Conservation (phyloP, 495 filamentous ascomycete species). For the Penicillium salamii region DNA sequence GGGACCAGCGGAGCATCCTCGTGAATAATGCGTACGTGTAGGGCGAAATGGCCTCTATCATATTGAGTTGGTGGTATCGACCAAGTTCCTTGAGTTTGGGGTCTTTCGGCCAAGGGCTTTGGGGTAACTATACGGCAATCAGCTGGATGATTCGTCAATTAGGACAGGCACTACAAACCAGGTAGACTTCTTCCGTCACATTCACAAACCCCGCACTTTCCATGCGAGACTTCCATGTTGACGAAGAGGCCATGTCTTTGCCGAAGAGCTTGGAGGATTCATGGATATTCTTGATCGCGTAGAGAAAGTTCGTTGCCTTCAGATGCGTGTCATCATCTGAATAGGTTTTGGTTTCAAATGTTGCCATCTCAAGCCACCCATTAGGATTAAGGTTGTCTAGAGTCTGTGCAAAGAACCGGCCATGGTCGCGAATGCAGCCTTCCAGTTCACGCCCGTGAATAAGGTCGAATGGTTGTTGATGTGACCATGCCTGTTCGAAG, state of each 20-base stretch:
- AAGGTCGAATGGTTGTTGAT: constrained; percentile 54
- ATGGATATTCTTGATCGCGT: constrained; percentile 32
- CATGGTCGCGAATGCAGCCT: constrained; percentile 58
- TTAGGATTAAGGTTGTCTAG: constrained; percentile 53
- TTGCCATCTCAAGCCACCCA: constrained; percentile 60
- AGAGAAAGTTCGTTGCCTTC: constrained; percentile 30
- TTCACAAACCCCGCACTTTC: constrained; percentile 55
- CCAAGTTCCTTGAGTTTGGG: constrained; percentile 51
- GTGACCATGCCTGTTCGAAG: constrained; percentile 57
- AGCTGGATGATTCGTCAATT: background rate
- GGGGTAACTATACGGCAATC: constrained; percentile 32
- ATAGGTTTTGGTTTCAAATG: constrained; percentile 47
- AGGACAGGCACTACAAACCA: constrained; percentile 26
- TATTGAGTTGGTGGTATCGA: constrained; percentile 43
- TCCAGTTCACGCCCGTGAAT: constrained; percentile 60
- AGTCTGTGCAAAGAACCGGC: constrained; percentile 46
- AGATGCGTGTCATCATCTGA: constrained; percentile 55
- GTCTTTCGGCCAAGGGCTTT: constrained; percentile 53
- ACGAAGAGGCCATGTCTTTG: constrained; percentile 33
- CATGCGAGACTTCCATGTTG: constrained; percentile 44
- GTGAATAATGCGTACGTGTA: constrained; percentile 54
- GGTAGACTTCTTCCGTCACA: constrained; percentile 43
- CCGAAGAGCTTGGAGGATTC: constrained; percentile 30
- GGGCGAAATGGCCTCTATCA: constrained; percentile 46
- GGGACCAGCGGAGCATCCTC: constrained; percentile 50